Conservation (phyloP, 2,329 filamentous ascomycete species). For the Polychaeton citri region DNA sequence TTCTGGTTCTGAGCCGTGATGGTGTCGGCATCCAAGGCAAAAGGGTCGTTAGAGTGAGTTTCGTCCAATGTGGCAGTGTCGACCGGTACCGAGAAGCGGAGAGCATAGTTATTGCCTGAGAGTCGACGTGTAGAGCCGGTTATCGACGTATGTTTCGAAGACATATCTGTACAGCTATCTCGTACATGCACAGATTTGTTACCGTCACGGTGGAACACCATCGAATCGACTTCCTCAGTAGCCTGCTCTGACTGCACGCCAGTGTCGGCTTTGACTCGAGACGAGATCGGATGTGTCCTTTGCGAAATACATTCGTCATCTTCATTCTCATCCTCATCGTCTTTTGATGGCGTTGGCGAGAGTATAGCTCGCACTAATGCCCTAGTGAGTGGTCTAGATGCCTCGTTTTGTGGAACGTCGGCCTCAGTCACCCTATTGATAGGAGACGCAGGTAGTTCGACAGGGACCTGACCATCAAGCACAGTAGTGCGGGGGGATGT, state of each 20-base stretch:
- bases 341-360: slow-evolving; percentile 12
- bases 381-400: slow-evolving; percentile 15
- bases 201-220: neutral
- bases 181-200: too few relatives aligned
- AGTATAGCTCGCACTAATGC: slow-evolving; percentile 23
- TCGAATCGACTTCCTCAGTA: neutral
- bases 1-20: slow-evolving; percentile 19
- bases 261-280: neutral
- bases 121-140: slow-evolving; percentile 1
- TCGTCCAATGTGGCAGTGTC: slow-evolving; percentile 15
- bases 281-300: neutral
- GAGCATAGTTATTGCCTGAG: slow-evolving; percentile 18
- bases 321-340: slow-evolving; percentile 3
- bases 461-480: slow-evolving; percentile 19
- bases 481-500: slow-evolving; percentile 18
- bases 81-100: slow-evolving; percentile 18
- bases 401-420: slow-evolving; percentile 5
- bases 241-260: neutral
- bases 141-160: neutral
- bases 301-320: neutral
- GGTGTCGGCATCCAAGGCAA: slow-evolving; percentile 20
- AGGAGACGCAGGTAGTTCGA: slow-evolving; percentile 22
- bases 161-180: slow-evolving; percentile 2
- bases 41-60: slow-evolving; percentile 19
- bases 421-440: slow-evolving; percentile 17